These are phyloP conservation scores for Wilcoxina mikolae DNA, from an alignment of 495 filamentous ascomycete species.

Conservation along the genomic window DNA sequence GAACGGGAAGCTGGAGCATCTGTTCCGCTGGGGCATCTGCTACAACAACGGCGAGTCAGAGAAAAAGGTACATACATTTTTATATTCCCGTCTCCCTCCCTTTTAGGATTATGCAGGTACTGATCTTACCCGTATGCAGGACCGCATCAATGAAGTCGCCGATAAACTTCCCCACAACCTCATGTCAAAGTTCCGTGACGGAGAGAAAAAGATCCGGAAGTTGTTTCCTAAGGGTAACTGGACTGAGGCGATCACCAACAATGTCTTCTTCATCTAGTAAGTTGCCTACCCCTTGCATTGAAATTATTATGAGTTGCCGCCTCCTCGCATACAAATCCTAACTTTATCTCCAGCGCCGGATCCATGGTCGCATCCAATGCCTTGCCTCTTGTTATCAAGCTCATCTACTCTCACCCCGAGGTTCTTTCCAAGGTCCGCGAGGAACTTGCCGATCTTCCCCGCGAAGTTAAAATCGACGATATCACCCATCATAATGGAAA, in stretches of 20 bases:
- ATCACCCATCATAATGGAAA: slow-evolving; percentile 10
- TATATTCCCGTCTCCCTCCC: background rate
- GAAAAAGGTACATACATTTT: background rate
- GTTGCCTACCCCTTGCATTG: background rate
- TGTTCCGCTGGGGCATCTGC: slow-evolving; percentile 7
- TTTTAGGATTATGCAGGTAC: background rate
- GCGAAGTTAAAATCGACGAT: background rate
- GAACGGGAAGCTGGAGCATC: slow-evolving; percentile 17
- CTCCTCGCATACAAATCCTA: background rate
- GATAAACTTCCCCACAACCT: slow-evolving; percentile 14
- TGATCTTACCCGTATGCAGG: slow-evolving; percentile 7
- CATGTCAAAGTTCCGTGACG: slow-evolving; percentile 16
- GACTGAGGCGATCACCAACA: slow-evolving; percentile 18
- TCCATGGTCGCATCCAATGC: slow-evolving; percentile 11
- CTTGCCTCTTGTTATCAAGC: slow-evolving; percentile 10
- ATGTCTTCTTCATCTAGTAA: slow-evolving; percentile 18
- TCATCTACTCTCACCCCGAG: slow-evolving; percentile 12
- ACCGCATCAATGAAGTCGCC: slow-evolving; percentile 14
- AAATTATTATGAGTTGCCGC: background rate
- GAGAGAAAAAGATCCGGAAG: slow-evolving; percentile 16
- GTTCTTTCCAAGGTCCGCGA: slow-evolving; percentile 17
- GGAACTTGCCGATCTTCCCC: slow-evolving; percentile 11
- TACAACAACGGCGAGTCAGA: slow-evolving; percentile 1
- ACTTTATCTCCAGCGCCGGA: slow-evolving; percentile 15
- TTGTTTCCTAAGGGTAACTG: slow-evolving; percentile 16